Percentiles rank a stretch among this genome's conserved stretches.
These are phyloP conservation scores for Stenogyne calaminthoides DNA, from an alignment of 305 asterid species.

Conservation along the genomic window DNA sequence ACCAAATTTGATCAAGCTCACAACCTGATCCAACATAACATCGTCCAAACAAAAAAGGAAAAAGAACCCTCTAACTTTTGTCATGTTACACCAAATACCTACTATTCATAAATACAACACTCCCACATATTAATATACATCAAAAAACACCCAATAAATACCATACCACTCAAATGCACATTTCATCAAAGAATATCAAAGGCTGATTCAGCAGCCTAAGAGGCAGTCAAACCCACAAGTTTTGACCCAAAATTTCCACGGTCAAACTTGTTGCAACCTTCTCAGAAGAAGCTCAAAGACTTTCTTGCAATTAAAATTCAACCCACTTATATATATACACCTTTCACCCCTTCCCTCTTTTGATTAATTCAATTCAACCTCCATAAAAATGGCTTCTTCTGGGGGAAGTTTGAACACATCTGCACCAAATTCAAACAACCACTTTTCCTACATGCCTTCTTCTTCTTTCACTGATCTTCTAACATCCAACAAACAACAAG, in stretches of 20 bases:
- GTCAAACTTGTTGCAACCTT: slow-evolving; percentile 51
- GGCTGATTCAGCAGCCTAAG: slow-evolving; percentile 62
- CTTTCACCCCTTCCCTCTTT: background rate
- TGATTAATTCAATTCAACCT: slow-evolving; percentile 21
- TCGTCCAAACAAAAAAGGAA: too few relatives aligned
- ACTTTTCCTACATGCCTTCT: slow-evolving; percentile 28
- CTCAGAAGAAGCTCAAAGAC: slow-evolving; percentile 38
- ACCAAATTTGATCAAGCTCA: too few relatives aligned
- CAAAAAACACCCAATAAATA: too few relatives aligned
- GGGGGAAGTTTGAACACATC: slow-evolving; percentile 53
- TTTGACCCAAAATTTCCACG: slow-evolving; percentile 63
- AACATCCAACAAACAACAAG: slow-evolving; percentile 9
- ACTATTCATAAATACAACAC: slow-evolving; percentile 2
- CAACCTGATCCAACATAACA: too few relatives aligned
- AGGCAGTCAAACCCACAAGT: slow-evolving; percentile 64
- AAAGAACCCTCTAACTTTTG: too few relatives aligned
- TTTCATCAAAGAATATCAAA: too few relatives aligned
- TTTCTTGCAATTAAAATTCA: background rate
- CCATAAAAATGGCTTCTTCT: slow-evolving; percentile 57
- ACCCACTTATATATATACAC: background rate
- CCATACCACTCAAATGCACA: too few relatives aligned
- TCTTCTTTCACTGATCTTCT: slow-evolving; percentile 43
- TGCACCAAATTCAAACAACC: slow-evolving; percentile 10
- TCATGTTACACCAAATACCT: background rate
- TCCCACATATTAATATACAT: too few relatives aligned